Evolutionary conservation across 257 asterid species (phyloP).

Genomic region (Jacaranda copaia): DNA sequence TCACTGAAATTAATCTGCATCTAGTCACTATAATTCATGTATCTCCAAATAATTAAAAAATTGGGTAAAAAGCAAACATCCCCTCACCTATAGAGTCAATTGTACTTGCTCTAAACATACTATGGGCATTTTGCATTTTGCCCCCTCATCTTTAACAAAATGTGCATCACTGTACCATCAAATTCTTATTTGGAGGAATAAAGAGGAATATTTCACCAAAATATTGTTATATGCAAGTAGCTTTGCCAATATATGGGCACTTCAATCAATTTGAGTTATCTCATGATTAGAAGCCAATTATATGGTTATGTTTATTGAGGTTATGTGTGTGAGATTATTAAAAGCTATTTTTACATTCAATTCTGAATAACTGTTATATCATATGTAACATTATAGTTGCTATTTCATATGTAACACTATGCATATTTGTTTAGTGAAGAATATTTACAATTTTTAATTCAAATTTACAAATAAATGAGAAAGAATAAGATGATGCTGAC

Average conservation of each 20-base stretch:
- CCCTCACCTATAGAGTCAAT: too few species aligned
- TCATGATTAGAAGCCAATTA: too few species aligned
- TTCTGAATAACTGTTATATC: background rate
- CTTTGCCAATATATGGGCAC: too few species aligned
- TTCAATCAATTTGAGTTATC: background rate
- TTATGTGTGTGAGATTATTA: background rate
- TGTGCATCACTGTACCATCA: background rate
- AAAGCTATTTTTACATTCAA: background rate
- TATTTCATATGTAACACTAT: background rate
- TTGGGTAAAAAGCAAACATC: too few species aligned
- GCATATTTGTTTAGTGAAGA: background rate
- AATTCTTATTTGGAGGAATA: too few species aligned
- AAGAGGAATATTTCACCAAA: background rate
- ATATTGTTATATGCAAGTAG: background rate
- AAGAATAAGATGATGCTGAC: too few species aligned
- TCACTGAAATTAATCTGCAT: background rate
- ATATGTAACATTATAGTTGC: background rate
- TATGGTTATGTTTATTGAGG: too few species aligned
- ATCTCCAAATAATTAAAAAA: background rate
- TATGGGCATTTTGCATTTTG: too few species aligned
- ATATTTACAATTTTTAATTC: background rate
- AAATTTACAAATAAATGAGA: background rate
- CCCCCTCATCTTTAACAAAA: background rate
- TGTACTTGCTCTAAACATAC: too few species aligned
- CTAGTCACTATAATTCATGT: slow-evolving; percentile 1